These are phyloP conservation scores for Clitoria ternatea DNA, from an alignment of 306 rosid genomes.

Conservation along the genomic window DNA sequence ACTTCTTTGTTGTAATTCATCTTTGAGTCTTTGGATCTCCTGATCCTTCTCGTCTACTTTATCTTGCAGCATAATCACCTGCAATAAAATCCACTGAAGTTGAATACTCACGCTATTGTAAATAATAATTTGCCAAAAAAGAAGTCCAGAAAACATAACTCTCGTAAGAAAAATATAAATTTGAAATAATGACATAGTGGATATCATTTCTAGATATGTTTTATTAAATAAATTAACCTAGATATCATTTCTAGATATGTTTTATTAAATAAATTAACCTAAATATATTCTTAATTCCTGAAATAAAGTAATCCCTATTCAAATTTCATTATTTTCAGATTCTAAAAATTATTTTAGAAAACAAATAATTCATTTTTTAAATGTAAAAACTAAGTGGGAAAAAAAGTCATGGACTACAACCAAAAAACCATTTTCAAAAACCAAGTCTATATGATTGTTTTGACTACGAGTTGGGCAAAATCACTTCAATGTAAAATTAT, in stretches of 20 bases:
- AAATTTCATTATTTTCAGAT: not conserved
- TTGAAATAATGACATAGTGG: not conserved
- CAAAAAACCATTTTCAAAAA: not conserved
- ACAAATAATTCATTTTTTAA: not conserved
- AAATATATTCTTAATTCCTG: not conserved
- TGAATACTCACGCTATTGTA: not conserved
- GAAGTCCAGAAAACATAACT: not conserved
- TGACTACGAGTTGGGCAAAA: not conserved
- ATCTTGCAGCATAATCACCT: constrained; percentile 71
- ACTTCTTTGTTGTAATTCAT: constrained; percentile 42
- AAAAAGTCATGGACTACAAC: not conserved
- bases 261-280: not conserved
- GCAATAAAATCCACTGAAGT: constrained; percentile 19
- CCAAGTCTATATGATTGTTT: not conserved
- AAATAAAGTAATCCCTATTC: not conserved
- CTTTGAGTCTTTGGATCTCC: constrained; percentile 45
- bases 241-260: not conserved
- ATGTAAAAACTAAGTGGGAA: not conserved
- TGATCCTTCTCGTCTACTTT: constrained; percentile 64
- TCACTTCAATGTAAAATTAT: not conserved
- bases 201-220: not conserved
- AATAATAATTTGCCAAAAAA: not conserved
- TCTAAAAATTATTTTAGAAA: not conserved
- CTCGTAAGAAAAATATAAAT: not conserved
- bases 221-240: not conserved